Conservation (phyloP, 441 rosid species). For the Syzygium malaccense region DNA sequence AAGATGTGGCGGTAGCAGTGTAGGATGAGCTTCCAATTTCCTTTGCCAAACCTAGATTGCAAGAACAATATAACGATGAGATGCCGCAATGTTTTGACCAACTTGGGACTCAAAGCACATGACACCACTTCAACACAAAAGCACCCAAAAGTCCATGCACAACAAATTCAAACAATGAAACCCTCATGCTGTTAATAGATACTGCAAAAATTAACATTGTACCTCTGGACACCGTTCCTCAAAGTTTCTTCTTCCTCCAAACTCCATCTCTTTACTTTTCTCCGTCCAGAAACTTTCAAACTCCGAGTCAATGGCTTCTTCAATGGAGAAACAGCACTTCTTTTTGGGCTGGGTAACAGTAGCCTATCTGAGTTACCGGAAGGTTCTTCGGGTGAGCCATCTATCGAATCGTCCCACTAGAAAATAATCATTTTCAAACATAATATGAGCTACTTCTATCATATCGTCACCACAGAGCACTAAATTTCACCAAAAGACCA, state of each 20-base stretch:
- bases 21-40: conserved; percentile 37
- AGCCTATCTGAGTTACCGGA: not conserved
- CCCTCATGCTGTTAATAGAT: not conserved
- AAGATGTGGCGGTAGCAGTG: conserved; percentile 19
- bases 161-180: not conserved
- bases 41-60: conserved; percentile 31
- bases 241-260: conserved; percentile 46
- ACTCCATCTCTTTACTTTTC: conserved; percentile 33
- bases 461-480: not conserved
- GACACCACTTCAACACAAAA: not conserved
- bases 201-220: not conserved
- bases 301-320: conserved; percentile 4
- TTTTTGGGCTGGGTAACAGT: conserved; percentile 20
- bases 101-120: not conserved
- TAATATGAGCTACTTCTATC: not conserved
- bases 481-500: not conserved
- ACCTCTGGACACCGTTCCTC: conserved; percentile 30
- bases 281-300: conserved; percentile 19
- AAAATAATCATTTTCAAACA: not conserved
- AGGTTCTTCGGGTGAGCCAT: conserved; percentile 23
- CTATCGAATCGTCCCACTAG: conserved; percentile 45
- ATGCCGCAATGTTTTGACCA: not conserved
- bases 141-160: not conserved
- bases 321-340: conserved; percentile 27
- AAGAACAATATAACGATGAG: not conserved